Conservation (phyloP, 257 asterid genomes). For the Solanum corneliomulleri region DNA sequence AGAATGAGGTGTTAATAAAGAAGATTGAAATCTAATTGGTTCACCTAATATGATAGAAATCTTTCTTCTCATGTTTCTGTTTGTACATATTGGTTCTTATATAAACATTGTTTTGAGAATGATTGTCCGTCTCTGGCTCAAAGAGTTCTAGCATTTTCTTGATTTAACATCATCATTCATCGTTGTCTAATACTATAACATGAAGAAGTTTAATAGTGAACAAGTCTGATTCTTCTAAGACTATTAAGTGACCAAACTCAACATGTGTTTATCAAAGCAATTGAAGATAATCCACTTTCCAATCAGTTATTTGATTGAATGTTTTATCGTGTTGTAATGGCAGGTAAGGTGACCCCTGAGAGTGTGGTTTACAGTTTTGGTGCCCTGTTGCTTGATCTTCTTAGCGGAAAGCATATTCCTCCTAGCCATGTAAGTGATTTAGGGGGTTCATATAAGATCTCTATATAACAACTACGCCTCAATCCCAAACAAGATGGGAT, state of each 20-base stretch:
- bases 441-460: background rate
- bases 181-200: background rate
- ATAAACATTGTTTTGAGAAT: background rate
- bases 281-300: background rate
- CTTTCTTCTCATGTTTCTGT: background rate
- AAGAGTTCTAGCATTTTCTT: background rate
- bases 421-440: constrained; percentile 31
- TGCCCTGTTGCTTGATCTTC: constrained; percentile 41
- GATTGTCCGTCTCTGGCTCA: background rate
- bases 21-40: background rate
- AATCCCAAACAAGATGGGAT: background rate
- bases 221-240: background rate
- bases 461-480: background rate
- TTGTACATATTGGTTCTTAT: background rate
- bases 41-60: background rate
- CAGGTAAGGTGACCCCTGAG: constrained; percentile 36
- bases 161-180: background rate
- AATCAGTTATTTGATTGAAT: background rate
- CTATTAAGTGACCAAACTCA: background rate
- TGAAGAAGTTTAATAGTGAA: background rate
- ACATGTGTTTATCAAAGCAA: background rate
- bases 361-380: constrained; percentile 45
- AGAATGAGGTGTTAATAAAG: background rate
- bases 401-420: constrained; percentile 43
- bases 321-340: background rate